Evolutionary conservation across 441 rosid genomes (phyloP), one percentile per base, ranked within the genome.

Genomic region (Manihot esculenta): DNA sequence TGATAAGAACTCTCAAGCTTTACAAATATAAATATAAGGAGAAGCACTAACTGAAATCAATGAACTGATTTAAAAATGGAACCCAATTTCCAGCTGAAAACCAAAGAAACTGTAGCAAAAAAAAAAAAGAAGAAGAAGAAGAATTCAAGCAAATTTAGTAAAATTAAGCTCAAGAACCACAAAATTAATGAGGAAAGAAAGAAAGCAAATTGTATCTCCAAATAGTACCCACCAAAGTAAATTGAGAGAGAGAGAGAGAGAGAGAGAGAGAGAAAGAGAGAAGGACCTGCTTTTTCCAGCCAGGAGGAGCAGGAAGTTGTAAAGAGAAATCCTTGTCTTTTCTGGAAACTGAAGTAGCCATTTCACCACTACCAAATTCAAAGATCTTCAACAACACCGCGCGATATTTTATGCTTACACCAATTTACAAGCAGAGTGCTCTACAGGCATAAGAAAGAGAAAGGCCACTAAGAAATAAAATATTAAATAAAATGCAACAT

Each of bases 281-380:
- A 38, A 42, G 18, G 45, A 86, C 93, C 93, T 79, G 82, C 78
- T 88, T 88, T 71, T 76, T 83, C 93, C 90, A 88, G 71, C 93
- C 90, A 68, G 82, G 62, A 69, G 93, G 90, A 77, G 90, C 90
- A 23, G 88, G 85, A 21, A 88, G 90, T 71, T 86, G 88, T 45
- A 77, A 50, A 72, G 80, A 65, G 64, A 81, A 79, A 76, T 66
- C 75, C 47, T 84, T 85, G 44, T 77, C 68, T 10, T 33, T 58
- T 26, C 60, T 21, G 54, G 74, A 72, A 72, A 62, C 69, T 24
- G 74, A 65, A 81, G 76, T 80, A 60, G 81, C 77, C 84, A 79
- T 80, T 77, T 56, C 80, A 73, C 80, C 80, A 66, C 30, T 26
- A 10, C 48, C 78, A 65, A 53, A 42, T 68, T 18, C 77, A 26